Base-by-base conservation (phyloP, 345 rosid genomes). In the Melastoma malabathricum region DNA sequence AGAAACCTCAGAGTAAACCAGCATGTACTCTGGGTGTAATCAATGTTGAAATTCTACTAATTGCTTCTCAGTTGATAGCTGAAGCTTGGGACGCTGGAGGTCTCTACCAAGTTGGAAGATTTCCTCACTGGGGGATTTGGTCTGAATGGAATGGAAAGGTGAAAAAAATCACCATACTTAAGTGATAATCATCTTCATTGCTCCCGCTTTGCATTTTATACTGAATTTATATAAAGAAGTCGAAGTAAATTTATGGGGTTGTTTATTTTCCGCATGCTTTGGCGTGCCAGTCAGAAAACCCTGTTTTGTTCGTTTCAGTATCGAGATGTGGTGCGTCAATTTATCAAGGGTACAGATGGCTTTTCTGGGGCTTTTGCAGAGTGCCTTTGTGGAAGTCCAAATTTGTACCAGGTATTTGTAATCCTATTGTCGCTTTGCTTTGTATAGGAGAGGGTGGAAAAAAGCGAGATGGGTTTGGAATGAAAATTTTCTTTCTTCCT, bases 101-200 rank as follows among this genome's bases (percentile, higher is more conserved):
- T 55, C 77, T 90, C 43, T 90, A 90, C 65, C 98, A 86, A 82
- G 96, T 90, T 72, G 98, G 98, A 65, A 65, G 39, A 47, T 90
- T 86, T 80, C 96, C 98, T 53, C 95, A 86, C 67, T 86, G 98
- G 98, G 76, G 84, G 54, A 74, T 84, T 54, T 86, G 98, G 98
- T 90, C 94, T 14, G 98, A 90, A 60, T 90, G 96, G 98, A 90
- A 90, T 64, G 98, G 98, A 55, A 90, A 90, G 96, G 98, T 89
- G 48, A n/a, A n/a, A n/a, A n/a, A n/a, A n/a, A n/a, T n/a, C n/a
- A n/a, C n/a, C n/a, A n/a, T n/a, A n/a, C n/a, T n/a, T n/a, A n/a
- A n/a, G 31, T 27, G 31, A 27, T 27, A 27, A 2, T 27, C 3
- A 27, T 27, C 31, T 27, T 27, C 31, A 27, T 27, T 27, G 31